Evolutionary conservation across 768 basidiomycete genomes (phyloP), one percentile per base, ranked within the genome.

Genomic region (Russula sp.): DNA sequence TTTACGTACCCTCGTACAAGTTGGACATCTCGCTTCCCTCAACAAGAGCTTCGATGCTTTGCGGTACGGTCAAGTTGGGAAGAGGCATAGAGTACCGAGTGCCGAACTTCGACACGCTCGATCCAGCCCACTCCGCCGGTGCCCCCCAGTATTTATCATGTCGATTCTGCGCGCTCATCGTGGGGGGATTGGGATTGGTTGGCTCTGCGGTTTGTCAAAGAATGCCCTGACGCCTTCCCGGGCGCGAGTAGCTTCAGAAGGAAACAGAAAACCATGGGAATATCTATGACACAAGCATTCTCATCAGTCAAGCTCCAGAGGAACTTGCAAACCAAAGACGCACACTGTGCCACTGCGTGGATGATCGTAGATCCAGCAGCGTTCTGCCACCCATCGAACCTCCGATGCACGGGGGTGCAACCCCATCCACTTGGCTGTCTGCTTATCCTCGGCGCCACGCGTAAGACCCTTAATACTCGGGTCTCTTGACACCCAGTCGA

Each of bases 311-410:
- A 65, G 66, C 61, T 11, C 57, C 32, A 22, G 44, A 28, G 18
- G 9, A 9, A 7, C 22, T 42, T 26, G 54, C 0, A 26, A 46
- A 30, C 30, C 24, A 22, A 49, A 61, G 32, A 80, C 90, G 72
- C 79, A 94, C 86, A 96, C 94, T 22, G 95, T 97, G 54, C 91
- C 89, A 18, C 91, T 86, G 55, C 93, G 88, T 2, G 96, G 96
- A 76, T 98, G 96, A 73, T 99, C 95, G 75, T 99, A 98, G 68
- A 99, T 92, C 92, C 93, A 96, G 75, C 96, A 98, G 30, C 88
- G 84, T 72, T 99, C 95, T 69, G 90, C 88, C 36, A 82, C 81
- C 95, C 96, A 98, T 50, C 92, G 84, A 46, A 99, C 84, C 69
- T 89, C 83, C 32, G 81, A 76, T 16, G 89, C 84, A 50, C 81